These are phyloP conservation scores for Phytopythium boreale DNA, from an alignment of 352 stramenopile species.

Conservation along the genomic window DNA sequence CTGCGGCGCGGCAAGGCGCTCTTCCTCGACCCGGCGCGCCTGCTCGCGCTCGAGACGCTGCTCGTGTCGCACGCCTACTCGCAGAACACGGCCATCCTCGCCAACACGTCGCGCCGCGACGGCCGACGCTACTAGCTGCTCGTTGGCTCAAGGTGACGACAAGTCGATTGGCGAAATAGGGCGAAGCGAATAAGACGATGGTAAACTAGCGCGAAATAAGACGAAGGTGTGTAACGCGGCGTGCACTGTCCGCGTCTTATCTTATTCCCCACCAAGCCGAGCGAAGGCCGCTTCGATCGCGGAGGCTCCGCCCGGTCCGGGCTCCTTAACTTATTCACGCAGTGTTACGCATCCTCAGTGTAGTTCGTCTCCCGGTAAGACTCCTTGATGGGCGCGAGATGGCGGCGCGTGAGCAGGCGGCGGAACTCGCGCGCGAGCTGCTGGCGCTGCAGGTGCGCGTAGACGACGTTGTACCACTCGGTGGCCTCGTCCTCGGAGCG, in stretches of 20 bases:
- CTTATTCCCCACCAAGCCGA: no score
- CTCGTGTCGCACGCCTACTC: slow-evolving; percentile 72
- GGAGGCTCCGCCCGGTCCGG: no score
- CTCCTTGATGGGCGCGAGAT: slow-evolving; percentile 54
- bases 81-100: slow-evolving; percentile 74
- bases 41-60: slow-evolving; percentile 59
- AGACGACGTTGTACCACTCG: slow-evolving; percentile 53
- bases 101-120: slow-evolving; percentile 73
- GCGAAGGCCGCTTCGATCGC: background rate
- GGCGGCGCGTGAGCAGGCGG: slow-evolving; percentile 38
- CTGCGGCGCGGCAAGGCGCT: slow-evolving; percentile 73
- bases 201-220: background rate
- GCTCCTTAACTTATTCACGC: background rate
- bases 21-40: slow-evolving; percentile 55
- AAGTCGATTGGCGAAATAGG: background rate
- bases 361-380: slow-evolving; percentile 28
- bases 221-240: background rate
- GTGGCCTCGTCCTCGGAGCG: slow-evolving; percentile 45
- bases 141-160: background rate
- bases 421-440: slow-evolving; percentile 41
- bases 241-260: no score
- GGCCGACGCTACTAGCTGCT: slow-evolving; percentile 58
- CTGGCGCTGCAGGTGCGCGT: slow-evolving; percentile 41
- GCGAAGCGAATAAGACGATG: background rate
- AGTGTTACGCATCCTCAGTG: no score